These are phyloP conservation scores for Aspergillus felis DNA, from an alignment of 2,329 filamentous ascomycete genomes.

Conservation along the genomic window DNA sequence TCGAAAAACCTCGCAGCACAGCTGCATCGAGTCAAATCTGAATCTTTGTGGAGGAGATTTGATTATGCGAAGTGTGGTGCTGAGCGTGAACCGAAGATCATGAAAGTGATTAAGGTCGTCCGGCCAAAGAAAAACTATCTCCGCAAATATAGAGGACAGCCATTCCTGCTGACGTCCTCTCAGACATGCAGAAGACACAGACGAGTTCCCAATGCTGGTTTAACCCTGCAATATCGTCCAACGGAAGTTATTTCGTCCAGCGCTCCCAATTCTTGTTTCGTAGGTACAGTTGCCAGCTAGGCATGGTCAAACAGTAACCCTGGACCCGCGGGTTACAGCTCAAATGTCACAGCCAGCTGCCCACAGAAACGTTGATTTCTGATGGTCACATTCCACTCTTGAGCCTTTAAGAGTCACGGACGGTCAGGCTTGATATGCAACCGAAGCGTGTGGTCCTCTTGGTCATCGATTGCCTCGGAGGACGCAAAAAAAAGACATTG, in stretches of 20 bases:
- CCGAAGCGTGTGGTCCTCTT: background rate
- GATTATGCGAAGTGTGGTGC: too few species aligned
- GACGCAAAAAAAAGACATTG: background rate
- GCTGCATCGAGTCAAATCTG: background rate
- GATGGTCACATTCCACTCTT: too few species aligned
- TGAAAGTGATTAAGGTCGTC: too few species aligned
- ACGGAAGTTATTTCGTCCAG: background rate
- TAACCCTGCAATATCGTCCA: background rate
- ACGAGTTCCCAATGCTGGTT: background rate
- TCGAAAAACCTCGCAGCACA: background rate
- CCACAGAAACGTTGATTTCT: background rate
- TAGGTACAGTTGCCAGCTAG: background rate
- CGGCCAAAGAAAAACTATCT: background rate
- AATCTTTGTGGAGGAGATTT: too few species aligned
- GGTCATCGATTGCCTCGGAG: background rate
- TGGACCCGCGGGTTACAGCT: background rate
- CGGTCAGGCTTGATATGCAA: background rate
- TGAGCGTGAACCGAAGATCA: too few species aligned
- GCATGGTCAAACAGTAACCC: background rate
- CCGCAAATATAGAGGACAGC: background rate
- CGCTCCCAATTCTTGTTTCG: background rate
- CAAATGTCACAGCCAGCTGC: background rate
- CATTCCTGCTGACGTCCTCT: background rate
- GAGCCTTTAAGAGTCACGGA: background rate
- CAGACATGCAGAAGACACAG: background rate